phyloP scores from a whole-genome alignment of 1,139 yeast species.

The Saccharomyces uvarum region DNA sequence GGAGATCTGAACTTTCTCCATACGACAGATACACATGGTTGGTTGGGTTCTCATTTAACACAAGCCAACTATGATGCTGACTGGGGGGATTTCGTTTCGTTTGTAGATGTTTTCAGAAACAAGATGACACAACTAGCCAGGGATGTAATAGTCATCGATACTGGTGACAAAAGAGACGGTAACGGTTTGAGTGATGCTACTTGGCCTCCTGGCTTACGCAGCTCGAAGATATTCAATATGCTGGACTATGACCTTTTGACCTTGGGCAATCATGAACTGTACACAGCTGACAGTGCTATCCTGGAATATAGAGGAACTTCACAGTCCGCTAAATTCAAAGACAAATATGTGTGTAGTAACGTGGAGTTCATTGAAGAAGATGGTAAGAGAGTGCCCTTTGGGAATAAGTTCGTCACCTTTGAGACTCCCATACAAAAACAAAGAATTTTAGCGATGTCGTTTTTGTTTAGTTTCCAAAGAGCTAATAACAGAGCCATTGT shows the following conservation, averaged over 20 bases:
- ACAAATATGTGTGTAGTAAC: slow-evolving; percentile 68
- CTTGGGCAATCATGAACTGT: slow-evolving; percentile 88
- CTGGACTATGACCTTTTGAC: slow-evolving; percentile 74
- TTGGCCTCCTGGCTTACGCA: slow-evolving; percentile 54
- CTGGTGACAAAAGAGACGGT: slow-evolving; percentile 94
- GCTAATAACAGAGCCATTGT: slow-evolving; percentile 58
- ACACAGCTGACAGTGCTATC: slow-evolving; percentile 55
- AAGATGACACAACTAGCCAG: slow-evolving; percentile 39
- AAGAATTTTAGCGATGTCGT: slow-evolving; percentile 64
- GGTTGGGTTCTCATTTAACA: slow-evolving; percentile 82
- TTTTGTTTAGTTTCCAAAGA: slow-evolving; percentile 67
- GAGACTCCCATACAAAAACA: slow-evolving; percentile 47
- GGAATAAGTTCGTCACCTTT: slow-evolving; percentile 58
- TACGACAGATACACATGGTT: slow-evolving; percentile 94
- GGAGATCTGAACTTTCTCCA: slow-evolving; percentile 77
- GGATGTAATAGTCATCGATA: slow-evolving; percentile 71
- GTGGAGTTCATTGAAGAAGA: slow-evolving; percentile 55
- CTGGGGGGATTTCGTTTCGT: slow-evolving; percentile 89
- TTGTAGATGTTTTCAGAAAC: slow-evolving; percentile 43
- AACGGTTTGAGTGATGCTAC: slow-evolving; percentile 80
- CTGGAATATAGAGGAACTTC: slow-evolving; percentile 60
- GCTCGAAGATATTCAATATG: slow-evolving; percentile 56
- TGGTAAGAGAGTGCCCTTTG: slow-evolving; percentile 57
- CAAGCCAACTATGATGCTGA: slow-evolving; percentile 73
- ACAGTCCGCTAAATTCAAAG: slow-evolving; percentile 43